Evolutionary conservation across 805 yeast genomes (phyloP).

Genomic region (Zygoascus biomembranicola): DNA sequence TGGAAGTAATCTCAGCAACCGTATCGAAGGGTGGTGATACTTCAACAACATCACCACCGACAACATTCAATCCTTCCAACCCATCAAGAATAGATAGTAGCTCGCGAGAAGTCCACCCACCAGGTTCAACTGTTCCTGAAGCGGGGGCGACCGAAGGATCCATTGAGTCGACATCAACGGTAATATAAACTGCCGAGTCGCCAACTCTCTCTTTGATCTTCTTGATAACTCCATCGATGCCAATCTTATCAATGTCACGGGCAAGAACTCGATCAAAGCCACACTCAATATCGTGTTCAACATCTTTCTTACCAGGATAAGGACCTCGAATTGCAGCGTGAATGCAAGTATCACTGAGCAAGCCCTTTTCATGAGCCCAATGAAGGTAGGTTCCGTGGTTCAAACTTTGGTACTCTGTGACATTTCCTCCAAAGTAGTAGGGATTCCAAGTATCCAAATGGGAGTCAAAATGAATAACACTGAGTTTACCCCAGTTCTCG

Average conservation of each 20-base stretch:
- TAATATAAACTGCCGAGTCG: conserved; percentile 5
- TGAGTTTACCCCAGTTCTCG: conserved; percentile 51
- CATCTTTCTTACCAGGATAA: conserved; percentile 41
- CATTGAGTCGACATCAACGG: conserved; percentile 43
- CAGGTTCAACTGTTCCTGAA: conserved; percentile 46
- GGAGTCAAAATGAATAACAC: conserved; percentile 64
- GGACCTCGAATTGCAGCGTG: conserved; percentile 64
- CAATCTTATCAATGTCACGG: conserved; percentile 60
- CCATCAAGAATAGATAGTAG: conserved; percentile 50
- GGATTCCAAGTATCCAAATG: conserved; percentile 69
- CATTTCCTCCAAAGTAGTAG: conserved; percentile 51
- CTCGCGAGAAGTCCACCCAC: conserved; percentile 46
- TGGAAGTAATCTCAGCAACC: conserved; percentile 44
- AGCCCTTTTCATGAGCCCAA: conserved; percentile 61
- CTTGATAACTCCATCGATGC: conserved; percentile 45
- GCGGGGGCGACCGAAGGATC: conserved; percentile 48
- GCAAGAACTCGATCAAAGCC: conserved; percentile 56
- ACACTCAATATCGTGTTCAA: conserved; percentile 49
- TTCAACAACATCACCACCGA: conserved; percentile 73
- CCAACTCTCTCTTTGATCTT: conserved; percentile 31
- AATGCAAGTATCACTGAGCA: conserved; percentile 37
- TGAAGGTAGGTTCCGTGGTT: conserved; percentile 66
- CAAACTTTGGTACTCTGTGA: conserved; percentile 46
- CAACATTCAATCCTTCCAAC: conserved; percentile 48
- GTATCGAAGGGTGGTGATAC: conserved; percentile 59